These are phyloP conservation scores for Aschersonia sp. DNA, from an alignment of 2,329 filamentous ascomycete genomes.

Conservation along the genomic window DNA sequence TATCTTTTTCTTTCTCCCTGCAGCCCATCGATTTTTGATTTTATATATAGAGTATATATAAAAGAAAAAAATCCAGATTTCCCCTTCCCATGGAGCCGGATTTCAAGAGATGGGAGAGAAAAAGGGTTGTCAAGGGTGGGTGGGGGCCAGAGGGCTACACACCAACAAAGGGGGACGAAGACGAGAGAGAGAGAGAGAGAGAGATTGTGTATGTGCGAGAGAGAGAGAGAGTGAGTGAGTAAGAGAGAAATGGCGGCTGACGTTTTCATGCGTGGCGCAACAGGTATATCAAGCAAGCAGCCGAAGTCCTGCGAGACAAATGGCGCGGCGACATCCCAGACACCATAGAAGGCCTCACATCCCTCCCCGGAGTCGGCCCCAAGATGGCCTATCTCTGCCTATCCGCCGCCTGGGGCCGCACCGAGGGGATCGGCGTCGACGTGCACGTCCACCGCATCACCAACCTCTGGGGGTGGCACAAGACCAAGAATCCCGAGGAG, in stretches of 20 bases:
- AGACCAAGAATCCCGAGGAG: constrained; percentile 67
- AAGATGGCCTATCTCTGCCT: constrained; percentile 92
- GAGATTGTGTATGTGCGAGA: too few relatives aligned
- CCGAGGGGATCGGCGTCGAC: constrained; percentile 77
- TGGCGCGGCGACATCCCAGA: constrained; percentile 67
- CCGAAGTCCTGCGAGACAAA: constrained; percentile 55
- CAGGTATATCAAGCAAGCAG: constrained; percentile 56
- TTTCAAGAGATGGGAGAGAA: too few relatives aligned
- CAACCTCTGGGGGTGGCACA: constrained; percentile 87
- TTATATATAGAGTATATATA: too few relatives aligned
- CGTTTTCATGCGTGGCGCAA: background rate
- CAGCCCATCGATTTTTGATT: too few relatives aligned
- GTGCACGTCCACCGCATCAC: constrained; percentile 92
- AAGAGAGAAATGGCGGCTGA: background rate
- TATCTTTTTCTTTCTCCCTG: background rate
- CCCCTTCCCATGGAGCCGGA: too few relatives aligned
- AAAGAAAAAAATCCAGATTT: too few relatives aligned
- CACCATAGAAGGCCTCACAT: constrained; percentile 59
- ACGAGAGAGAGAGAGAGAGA: too few relatives aligned
- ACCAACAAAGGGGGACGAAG: too few relatives aligned
- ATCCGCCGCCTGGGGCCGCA: constrained; percentile 50
- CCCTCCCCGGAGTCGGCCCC: constrained; percentile 74
- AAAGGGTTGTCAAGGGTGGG: too few relatives aligned
- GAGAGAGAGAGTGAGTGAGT: background rate
- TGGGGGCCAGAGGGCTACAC: too few relatives aligned